Evolutionary conservation across 2,329 filamentous ascomycete genomes (phyloP), one percentile per base, ranked within the genome.

Genomic region (Fusarium praegraminearum): DNA sequence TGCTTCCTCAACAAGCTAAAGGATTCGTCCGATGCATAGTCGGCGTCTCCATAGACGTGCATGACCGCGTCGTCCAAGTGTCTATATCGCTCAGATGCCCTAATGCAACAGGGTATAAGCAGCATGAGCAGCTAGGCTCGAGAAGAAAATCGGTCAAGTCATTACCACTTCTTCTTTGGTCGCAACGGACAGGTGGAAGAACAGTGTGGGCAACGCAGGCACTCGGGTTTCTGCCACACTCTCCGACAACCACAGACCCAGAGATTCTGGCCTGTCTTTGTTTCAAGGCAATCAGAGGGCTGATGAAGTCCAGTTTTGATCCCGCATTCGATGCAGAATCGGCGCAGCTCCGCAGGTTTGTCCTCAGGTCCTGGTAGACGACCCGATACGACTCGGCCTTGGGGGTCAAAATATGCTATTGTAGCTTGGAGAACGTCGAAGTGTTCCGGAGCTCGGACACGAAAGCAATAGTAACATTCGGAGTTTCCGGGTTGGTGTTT

Each of bases 321-420:
- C n/a, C 81, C 81, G 46, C 81, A 83, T 22, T 78, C 79, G 52
- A 83, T 79, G 65, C 81, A 83, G 65, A 81, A 83, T 24, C 81
- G 77, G 10, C 81, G 78, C 10, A 83, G 73, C 52, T 74, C 67
- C 22, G 78, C 67, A 33, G 75, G 60, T n/a, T 70, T 73, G 59
- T 80, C 78, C n/a, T 64, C 66, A 4, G 72, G 60, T 16, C 69
- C 61, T 15, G 77, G 75, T 30, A 76, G 67, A 57, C 77, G 72
- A 53, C 75, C 74, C 41, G 69, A 73, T 24, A 81, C 69, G 20
- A 78, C 62, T 26, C 70, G 73, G 26, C 78, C 78, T 15, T 67
- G 65, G 32, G 59, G 53, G 65, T 82, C 79, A 43, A 81, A 64
- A 58, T 76, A 78, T 20, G 77, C 76, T 16, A 72, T 73, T 40